phyloP scores from a whole-genome alignment of 73 alveolate genomes.

The Uronychia setigera region DNA sequence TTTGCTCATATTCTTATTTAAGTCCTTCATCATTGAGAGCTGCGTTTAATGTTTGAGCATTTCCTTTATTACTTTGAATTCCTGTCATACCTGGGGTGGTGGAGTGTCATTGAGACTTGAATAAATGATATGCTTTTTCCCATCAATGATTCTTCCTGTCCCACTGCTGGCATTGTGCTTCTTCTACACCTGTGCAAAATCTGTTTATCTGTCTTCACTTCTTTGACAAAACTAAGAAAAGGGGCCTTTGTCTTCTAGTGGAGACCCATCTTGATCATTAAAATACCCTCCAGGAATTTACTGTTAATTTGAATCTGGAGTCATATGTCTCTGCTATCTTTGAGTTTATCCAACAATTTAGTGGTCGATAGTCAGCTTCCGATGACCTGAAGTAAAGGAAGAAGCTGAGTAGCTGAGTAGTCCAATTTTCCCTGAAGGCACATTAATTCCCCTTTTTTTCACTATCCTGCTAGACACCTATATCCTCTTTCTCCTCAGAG shows the following conservation, averaged over 20 bases:
- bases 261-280: too few relatives aligned
- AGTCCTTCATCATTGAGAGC: neutral
- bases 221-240: neutral
- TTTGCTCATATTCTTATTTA: too few relatives aligned
- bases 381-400: neutral
- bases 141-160: neutral
- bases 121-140: neutral
- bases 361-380: neutral
- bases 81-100: neutral
- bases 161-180: neutral
- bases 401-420: neutral
- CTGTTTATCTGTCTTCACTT: neutral
- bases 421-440: neutral
- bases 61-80: neutral
- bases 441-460: neutral
- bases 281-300: too few relatives aligned
- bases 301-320: neutral
- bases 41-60: neutral
- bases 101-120: neutral
- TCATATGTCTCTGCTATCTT: neutral
- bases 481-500: neutral
- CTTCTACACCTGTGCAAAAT: neutral
- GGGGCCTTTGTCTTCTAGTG: too few relatives aligned
- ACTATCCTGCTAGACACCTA: neutral
- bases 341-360: neutral